Evolutionary conservation across 2,329 filamentous ascomycete species (phyloP), one percentile per base, ranked within the genome.

Genomic region (Calonectria hongkongensis): DNA sequence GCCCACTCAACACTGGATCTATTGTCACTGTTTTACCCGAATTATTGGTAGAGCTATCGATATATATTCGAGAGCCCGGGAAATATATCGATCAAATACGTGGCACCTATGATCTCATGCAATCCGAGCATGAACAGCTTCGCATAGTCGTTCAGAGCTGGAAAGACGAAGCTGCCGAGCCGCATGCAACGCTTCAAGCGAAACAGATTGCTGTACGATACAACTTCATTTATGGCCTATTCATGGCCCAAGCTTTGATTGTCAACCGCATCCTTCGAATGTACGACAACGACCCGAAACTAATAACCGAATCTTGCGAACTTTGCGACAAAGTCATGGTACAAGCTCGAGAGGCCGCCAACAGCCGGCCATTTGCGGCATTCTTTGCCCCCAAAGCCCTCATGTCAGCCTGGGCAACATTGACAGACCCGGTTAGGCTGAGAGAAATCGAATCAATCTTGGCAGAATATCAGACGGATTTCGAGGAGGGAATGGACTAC

Each of bases 231-330:
- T 66, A 66, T 15, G 63, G 63, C 10, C 25, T 66, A 6, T 66
- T 66, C 63, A 51, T 66, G 63, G 45, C 43, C n/a, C 63, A 66
- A 21, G 63, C 28, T 3, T 12, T 66, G n/a, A 66, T 66, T n/a
- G 63, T 66, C 63, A 66, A 66, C 30, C 63, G 63, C 27, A 41
- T 66, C 21, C 30, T 66, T 12, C 41, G 63, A 18, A 66, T 66
- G n/a, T 66, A 66, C 18, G 47, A 51, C 30, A 6, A 36, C 2
- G 58, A 63, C 25, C 58, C 58, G 41, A 21, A 13, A 33, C 13
- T 63, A 4, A 25, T 63, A 1, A 18, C 30, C 13, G 58, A 63
- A 21, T 41, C 58, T 1, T 28, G 39, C 27, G 58, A 63, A 10
- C 28, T 63, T 4, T 47, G 41, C 16, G 58, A 63, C 39, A 45